A percentile compares a stretch with the other conserved stretches of the same genome.
Conservation (phyloP, 2,329 filamentous ascomycete genomes). For the Fusarium sp. region DNA sequence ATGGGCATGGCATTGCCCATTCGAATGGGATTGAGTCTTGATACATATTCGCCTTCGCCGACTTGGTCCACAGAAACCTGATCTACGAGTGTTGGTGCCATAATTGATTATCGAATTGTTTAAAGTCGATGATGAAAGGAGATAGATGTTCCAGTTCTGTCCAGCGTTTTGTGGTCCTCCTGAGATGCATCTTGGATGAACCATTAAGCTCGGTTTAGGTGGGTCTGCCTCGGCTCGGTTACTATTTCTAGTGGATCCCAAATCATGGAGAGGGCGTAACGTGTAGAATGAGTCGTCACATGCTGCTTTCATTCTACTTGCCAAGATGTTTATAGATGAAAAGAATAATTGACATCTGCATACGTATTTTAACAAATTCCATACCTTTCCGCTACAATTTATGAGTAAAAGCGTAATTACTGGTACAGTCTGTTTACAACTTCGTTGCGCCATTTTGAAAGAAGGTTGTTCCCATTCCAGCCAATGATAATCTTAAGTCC, state of each 20-base stretch:
- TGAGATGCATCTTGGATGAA: not conserved
- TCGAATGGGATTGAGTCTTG: constrained; percentile 45
- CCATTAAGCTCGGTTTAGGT: constrained; percentile 8
- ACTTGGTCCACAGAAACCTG: constrained; percentile 43
- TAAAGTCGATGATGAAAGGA: not conserved
- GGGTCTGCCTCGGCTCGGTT: constrained; percentile 23
- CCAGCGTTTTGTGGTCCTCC: not conserved
- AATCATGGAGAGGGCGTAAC: not conserved
- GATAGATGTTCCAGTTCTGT: too few relatives aligned
- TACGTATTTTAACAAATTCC: too few relatives aligned
- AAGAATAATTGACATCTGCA: too few relatives aligned
- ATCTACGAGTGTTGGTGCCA: constrained; percentile 33
- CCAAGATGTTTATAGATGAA: not conserved
- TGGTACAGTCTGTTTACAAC: too few relatives aligned
- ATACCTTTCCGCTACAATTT: too few relatives aligned
- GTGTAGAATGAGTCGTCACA: not conserved
- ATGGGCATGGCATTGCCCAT: constrained; percentile 52
- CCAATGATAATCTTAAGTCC: too few relatives aligned
- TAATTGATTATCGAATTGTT: not conserved
- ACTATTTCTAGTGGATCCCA: not conserved
- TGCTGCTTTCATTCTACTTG: too few relatives aligned
- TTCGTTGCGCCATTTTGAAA: too few relatives aligned
- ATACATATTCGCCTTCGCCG: constrained; percentile 42
- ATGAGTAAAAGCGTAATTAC: too few relatives aligned
- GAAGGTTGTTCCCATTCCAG: too few relatives aligned